Percentiles rank a stretch among this genome's conserved stretches.
Evolutionary conservation across 176 grass and related monocot genomes (phyloP).

Genomic region (Carex littledalei): DNA sequence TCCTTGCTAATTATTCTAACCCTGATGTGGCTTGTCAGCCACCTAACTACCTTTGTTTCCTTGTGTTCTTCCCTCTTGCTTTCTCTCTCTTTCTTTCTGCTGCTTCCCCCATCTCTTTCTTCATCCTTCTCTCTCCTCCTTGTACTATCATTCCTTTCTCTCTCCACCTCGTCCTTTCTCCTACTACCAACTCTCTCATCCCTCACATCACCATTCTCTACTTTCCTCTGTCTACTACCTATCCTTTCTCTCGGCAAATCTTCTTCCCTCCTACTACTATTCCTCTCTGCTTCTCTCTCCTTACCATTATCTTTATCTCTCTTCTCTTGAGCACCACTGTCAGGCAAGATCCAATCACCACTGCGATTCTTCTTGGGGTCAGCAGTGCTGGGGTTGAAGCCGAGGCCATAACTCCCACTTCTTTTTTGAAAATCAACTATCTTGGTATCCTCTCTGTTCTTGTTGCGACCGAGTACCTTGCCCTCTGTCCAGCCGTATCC

Average conservation of each 20-base stretch:
- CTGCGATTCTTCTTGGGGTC: conserved; percentile 72
- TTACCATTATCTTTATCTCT: conserved; percentile 34
- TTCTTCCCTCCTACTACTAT: conserved; percentile 12
- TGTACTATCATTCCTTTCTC: conserved; percentile 29
- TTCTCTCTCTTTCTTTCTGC: conserved; percentile 28
- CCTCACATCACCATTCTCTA: conserved; percentile 12
- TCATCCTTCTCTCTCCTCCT: conserved; percentile 16
- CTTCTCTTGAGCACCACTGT: conserved; percentile 35
- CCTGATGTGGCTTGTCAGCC: conserved; percentile 82
- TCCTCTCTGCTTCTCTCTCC: conserved; percentile 34
- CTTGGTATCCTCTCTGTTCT: conserved; percentile 57
- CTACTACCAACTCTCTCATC: conserved; percentile 10
- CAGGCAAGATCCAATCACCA: conserved; percentile 40
- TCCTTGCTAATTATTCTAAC: conserved; percentile 77
- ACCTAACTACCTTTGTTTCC: conserved; percentile 29
- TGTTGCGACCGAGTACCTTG: conserved; percentile 71
- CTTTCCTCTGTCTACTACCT: conserved; percentile 19
- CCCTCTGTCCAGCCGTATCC: conserved; percentile 90
- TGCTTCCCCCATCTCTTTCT: conserved; percentile 33
- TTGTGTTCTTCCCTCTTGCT: conserved; percentile 27
- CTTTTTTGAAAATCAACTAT: conserved; percentile 53
- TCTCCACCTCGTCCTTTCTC: conserved; percentile 25
- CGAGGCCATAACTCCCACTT: conserved; percentile 52
- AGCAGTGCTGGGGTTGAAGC: conserved; percentile 50
- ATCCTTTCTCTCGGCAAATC: conserved; percentile 14